These are phyloP conservation scores for Cladophialophora bantiana DNA, from an alignment of 2,329 filamentous ascomycete species.

Conservation along the genomic window DNA sequence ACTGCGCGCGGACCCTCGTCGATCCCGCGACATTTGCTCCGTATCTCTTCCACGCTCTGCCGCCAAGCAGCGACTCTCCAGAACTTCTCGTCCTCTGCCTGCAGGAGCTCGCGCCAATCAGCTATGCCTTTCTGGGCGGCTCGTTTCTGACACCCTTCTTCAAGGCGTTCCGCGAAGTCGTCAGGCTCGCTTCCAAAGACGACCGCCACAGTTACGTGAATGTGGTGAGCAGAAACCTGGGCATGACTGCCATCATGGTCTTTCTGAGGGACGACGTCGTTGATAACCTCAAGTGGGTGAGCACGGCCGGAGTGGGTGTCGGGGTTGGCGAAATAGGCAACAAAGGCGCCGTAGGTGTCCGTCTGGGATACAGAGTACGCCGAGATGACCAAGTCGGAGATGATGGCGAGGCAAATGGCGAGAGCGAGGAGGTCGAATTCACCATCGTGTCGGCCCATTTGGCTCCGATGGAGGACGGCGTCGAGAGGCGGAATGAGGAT, in stretches of 20 bases:
- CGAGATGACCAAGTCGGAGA: background rate
- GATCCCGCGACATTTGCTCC: constrained; percentile 73
- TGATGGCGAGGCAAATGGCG: constrained; percentile 23
- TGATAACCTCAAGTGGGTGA: constrained; percentile 67
- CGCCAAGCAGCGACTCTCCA: constrained; percentile 60
- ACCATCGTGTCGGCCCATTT: constrained; percentile 90
- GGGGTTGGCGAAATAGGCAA: constrained; percentile 90
- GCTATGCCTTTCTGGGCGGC: constrained; percentile 83
- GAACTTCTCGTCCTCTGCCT: constrained; percentile 73
- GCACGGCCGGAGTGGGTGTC: constrained; percentile 82
- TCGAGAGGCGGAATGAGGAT: constrained; percentile 79
- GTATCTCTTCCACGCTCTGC: constrained; percentile 70
- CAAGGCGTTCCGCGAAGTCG: constrained; percentile 71
- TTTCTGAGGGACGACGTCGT: constrained; percentile 72
- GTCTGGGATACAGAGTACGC: constrained; percentile 61
- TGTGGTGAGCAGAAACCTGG: constrained; percentile 75
- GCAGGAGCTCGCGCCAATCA: constrained; percentile 87
- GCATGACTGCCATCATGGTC: constrained; percentile 88
- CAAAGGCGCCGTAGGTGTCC: constrained; percentile 86
- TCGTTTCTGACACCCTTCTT: constrained; percentile 80
- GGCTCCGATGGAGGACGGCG: constrained; percentile 82
- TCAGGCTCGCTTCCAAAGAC: constrained; percentile 65
- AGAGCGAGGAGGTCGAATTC: constrained; percentile 53
- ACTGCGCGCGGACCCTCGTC: constrained; percentile 78
- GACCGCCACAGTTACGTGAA: constrained; percentile 65